These are phyloP conservation scores for Boletus fagicola DNA, from an alignment of 768 basidiomycete genomes.

Conservation along the genomic window DNA sequence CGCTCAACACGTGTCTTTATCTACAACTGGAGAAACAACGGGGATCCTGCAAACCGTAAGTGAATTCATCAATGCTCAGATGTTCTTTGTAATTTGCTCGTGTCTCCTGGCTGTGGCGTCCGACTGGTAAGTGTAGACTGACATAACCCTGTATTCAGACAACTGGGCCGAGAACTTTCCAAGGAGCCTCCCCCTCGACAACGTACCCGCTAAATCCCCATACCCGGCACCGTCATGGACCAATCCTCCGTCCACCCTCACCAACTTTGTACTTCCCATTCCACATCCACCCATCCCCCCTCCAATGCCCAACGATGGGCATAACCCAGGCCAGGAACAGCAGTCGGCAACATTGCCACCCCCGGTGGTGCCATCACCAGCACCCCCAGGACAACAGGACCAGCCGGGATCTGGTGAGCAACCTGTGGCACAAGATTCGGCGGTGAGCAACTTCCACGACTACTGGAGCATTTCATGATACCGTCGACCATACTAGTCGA, in stretches of 20 bases:
- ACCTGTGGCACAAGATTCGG: too few species aligned
- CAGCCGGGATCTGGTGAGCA: not conserved
- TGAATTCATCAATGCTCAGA: not conserved
- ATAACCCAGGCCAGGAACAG: not conserved
- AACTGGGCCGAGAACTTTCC: constrained; percentile 30
- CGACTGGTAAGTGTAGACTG: not conserved
- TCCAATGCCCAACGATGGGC: not conserved
- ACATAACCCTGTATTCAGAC: constrained; percentile 14
- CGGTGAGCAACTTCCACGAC: too few species aligned
- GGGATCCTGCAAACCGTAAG: constrained; percentile 33
- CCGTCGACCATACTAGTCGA: too few species aligned
- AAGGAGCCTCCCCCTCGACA: not conserved
- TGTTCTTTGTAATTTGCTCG: not conserved
- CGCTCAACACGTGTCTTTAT: constrained; percentile 25
- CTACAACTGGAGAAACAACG: constrained; percentile 33
- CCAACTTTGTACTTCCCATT: constrained; percentile 23
- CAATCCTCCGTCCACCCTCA: constrained; percentile 16
- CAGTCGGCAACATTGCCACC: not conserved
- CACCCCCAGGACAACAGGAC: not conserved
- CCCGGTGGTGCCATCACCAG: not conserved
- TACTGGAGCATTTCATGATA: too few species aligned
- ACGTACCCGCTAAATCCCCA: constrained; percentile 23
- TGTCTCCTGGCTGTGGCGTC: not conserved
- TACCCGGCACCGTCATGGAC: constrained; percentile 30
- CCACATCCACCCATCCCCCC: constrained; percentile 13